Evolutionary conservation across 1,139 yeast species (phyloP).

Genomic region (Geotrichum fermentans): DNA sequence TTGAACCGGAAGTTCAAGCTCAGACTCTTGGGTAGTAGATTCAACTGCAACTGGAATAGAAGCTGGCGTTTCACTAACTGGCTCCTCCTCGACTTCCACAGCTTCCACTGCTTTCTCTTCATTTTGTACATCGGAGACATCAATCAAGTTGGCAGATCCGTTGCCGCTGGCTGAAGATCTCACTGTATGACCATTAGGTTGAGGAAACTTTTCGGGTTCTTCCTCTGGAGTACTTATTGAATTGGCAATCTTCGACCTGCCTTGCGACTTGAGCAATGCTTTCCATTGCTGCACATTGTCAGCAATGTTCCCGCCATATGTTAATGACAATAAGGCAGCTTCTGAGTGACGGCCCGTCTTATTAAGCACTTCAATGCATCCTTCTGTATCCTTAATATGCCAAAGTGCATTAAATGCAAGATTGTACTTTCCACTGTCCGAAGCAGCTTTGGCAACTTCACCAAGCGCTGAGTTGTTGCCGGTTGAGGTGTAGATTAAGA

Average conservation of each 20-base stretch:
- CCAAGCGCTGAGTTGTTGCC: slow-evolving; percentile 60
- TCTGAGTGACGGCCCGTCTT: slow-evolving; percentile 72
- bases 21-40: too few species aligned
- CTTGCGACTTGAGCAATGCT: slow-evolving; percentile 45
- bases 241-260: slow-evolving; percentile 56
- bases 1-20: too few species aligned
- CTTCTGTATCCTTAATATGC: slow-evolving; percentile 67
- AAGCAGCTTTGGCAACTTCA: slow-evolving; percentile 57
- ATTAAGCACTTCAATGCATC: slow-evolving; percentile 62
- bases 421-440: slow-evolving; percentile 70
- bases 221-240: slow-evolving; percentile 31
- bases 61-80: too few species aligned
- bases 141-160: slow-evolving; percentile 25
- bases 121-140: slow-evolving; percentile 21
- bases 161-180: slow-evolving; percentile 22
- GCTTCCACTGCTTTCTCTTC: too few species aligned
- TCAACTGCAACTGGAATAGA: too few species aligned
- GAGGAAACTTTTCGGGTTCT: slow-evolving; percentile 35
- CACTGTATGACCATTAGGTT: slow-evolving; percentile 31
- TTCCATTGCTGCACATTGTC: slow-evolving; percentile 64
- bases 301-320: slow-evolving; percentile 57
- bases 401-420: slow-evolving; percentile 90
- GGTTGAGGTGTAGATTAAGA: slow-evolving; percentile 77
- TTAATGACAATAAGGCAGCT: slow-evolving; percentile 74
- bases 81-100: too few species aligned